These are phyloP conservation scores for Marvania coccoides DNA, from an alignment of 139 green algal species.

Conservation along the genomic window DNA sequence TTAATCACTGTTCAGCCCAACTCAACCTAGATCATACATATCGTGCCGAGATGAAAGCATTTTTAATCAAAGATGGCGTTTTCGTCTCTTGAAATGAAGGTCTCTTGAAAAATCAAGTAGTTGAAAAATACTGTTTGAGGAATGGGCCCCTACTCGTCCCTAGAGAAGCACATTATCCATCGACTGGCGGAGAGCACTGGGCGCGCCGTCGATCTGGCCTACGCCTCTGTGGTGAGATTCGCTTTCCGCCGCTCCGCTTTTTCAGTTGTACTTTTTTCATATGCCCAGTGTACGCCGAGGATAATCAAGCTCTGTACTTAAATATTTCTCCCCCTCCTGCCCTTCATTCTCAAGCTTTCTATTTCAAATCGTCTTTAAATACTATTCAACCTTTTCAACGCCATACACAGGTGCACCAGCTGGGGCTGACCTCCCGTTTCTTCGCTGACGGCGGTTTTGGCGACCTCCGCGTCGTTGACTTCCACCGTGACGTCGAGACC, in stretches of 20 bases:
- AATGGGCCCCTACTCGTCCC: background rate
- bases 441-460: conserved; percentile 37
- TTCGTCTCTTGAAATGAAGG: background rate
- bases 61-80: background rate
- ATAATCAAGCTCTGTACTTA: too few species aligned
- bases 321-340: too few species aligned
- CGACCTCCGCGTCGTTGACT: conserved; percentile 29
- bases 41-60: background rate
- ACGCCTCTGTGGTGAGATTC: conserved; percentile 12
- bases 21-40: background rate
- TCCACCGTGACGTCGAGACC: conserved; percentile 25
- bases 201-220: conserved; percentile 23
- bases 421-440: conserved; percentile 27
- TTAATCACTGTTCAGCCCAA: too few species aligned
- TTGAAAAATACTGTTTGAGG: background rate
- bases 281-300: too few species aligned
- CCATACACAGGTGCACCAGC: too few species aligned
- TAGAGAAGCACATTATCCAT: background rate
- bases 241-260: too few species aligned
- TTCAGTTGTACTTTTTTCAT: too few species aligned
- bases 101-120: background rate
- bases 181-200: conserved; percentile 3
- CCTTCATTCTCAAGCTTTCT: too few species aligned
- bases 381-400: too few species aligned
- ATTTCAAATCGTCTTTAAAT: too few species aligned